Percentiles rank a stretch among this genome's conserved stretches.
Evolutionary conservation across 2,329 filamentous ascomycete genomes (phyloP).

Genomic region (Penicillium sp.): DNA sequence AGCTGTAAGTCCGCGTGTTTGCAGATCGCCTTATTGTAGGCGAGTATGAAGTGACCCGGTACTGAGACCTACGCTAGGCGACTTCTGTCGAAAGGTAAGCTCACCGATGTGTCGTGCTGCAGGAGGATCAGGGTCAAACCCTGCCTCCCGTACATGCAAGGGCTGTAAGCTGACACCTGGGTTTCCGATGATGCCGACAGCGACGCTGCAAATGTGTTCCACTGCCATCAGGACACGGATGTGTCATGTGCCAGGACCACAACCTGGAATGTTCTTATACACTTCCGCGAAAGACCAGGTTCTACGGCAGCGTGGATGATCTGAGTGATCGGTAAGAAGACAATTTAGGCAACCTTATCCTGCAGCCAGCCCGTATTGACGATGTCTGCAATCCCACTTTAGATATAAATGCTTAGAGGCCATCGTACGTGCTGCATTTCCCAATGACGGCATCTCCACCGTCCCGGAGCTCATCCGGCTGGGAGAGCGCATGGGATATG

Average conservation of each 20-base stretch:
- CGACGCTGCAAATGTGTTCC: slow-evolving; percentile 39
- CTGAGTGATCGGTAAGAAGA: slow-evolving; percentile 35
- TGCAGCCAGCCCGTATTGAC: not conserved
- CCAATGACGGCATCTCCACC: slow-evolving; percentile 31
- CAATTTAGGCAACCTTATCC: too few relatives aligned
- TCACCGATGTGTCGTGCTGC: too few relatives aligned
- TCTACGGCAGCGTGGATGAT: slow-evolving; percentile 41
- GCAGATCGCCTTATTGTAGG: not conserved
- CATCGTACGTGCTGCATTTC: slow-evolving; percentile 38
- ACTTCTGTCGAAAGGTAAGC: slow-evolving; percentile 32
- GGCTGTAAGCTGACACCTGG: too few relatives aligned
- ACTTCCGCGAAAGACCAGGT: slow-evolving; percentile 38
- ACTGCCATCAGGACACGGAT: slow-evolving; percentile 28
- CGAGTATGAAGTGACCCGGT: too few relatives aligned
- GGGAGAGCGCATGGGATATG: slow-evolving; percentile 31
- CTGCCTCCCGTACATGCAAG: too few relatives aligned
- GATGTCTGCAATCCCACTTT: not conserved
- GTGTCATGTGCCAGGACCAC: slow-evolving; percentile 36
- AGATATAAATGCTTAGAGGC: slow-evolving; percentile 34
- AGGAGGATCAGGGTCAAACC: too few relatives aligned
- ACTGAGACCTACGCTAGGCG: slow-evolving; percentile 15
- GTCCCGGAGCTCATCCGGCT: slow-evolving; percentile 32
- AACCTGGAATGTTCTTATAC: slow-evolving; percentile 36
- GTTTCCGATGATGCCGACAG: too few relatives aligned
- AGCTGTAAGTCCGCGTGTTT: slow-evolving; percentile 4